These are phyloP conservation scores for Colletotrichum musicola DNA, from an alignment of 2,329 filamentous ascomycete genomes.

Conservation along the genomic window DNA sequence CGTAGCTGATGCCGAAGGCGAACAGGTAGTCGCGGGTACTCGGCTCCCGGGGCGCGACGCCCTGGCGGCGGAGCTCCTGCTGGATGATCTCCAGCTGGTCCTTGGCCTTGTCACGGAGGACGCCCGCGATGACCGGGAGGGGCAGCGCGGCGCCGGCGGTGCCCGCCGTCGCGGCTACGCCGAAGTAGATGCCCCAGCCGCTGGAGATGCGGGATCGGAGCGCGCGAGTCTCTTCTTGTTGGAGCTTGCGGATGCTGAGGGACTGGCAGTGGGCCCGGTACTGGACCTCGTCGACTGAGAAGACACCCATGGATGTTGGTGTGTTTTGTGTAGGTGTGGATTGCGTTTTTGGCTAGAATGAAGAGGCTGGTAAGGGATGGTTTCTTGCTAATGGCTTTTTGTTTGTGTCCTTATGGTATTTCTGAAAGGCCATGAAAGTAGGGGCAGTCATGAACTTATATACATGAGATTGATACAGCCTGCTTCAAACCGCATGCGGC, in stretches of 20 bases:
- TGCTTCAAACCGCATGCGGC: no score
- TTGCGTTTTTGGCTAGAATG: no score
- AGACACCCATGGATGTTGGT: background rate
- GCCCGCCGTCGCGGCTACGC: background rate
- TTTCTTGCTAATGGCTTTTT: no score
- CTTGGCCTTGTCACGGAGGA: background rate
- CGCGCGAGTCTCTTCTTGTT: background rate
- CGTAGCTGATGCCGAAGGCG: background rate
- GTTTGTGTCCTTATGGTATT: no score
- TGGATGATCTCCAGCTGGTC: background rate
- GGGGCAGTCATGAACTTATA: no score
- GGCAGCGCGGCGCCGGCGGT: background rate
- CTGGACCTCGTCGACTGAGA: background rate
- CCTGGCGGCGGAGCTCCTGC: background rate
- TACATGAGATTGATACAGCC: no score
- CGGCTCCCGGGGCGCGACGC: background rate
- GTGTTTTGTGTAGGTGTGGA: no score
- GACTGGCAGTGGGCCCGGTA: background rate
- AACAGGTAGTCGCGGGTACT: background rate
- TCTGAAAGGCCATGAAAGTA: no score
- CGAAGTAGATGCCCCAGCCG: background rate
- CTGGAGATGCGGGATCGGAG: background rate
- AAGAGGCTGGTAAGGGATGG: no score
- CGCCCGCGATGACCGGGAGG: background rate
- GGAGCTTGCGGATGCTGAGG: background rate